Base-by-base conservation (phyloP, 495 filamentous ascomycete species). In the Neurospora sp. region DNA sequence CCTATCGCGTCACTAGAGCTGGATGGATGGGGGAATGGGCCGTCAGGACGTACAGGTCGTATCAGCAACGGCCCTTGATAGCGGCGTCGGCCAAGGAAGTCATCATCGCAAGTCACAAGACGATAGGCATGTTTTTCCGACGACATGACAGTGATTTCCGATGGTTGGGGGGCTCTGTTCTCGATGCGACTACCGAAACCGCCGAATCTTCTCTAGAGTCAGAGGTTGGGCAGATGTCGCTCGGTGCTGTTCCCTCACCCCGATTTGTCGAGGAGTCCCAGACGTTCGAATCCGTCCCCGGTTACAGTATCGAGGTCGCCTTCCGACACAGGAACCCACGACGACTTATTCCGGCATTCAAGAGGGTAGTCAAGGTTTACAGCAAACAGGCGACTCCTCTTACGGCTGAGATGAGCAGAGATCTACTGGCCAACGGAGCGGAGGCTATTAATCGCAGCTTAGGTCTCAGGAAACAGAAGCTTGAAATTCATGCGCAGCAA, bases 51-150 rank as follows among this genome's bases (percentile, higher is more conserved):
- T 82, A 81, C 69, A 79, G 81, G 20, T 86, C 85, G 3, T 85
- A 84, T 75, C 84, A 86, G 75, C 82, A 82, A 54, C 83, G 86
- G 46, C 77, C 82, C 71, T 73, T 86, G 42, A 81, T 81, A 16
- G 73, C 77, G n/a, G 81, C 78, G 23, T 71, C 77, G 40, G 81
- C 85, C 20, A 82, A 78, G 70, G 83, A 85, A n/a, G 74, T 86
- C 66, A 81, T 83, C 44, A 73, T 83, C 70, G 79, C 81, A n/a
- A 79, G 78, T 70, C 84, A 86, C 60, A 73, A 82, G 66, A 85
- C 84, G 74, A 72, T 86, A 71, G 85, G 84, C 1, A 76, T 85
- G n/a, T 86, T 84, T 71, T 75, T 86, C 1, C 78, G 82, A 37
- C 79, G 79, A 16, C 85, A 86, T 72, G 85, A 86, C 76, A 73